Base-by-base conservation (phyloP, 495 filamentous ascomycete genomes). In the Neurospora sp. region DNA sequence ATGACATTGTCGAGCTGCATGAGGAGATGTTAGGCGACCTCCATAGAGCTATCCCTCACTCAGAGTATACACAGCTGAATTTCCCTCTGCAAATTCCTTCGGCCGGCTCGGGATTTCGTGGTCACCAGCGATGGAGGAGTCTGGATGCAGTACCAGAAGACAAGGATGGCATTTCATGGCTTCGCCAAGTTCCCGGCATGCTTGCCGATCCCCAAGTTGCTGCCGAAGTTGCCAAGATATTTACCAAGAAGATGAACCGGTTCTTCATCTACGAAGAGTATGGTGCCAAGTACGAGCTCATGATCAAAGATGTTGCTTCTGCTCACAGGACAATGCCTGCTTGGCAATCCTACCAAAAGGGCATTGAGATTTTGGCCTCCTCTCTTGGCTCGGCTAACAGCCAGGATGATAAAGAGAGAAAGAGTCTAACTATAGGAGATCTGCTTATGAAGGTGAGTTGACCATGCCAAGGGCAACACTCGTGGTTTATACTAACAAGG, bases 201-300 rank as follows among this genome's bases (percentile, higher is more conserved):
- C 81, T 87, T 35, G 89, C 92, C 61, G 91, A 93, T 69, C 90
- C 94, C 42, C 83, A 85, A 48, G 88, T 92, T 76, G 92, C 89
- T 16, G 87, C 90, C 14, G 86, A 91, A 68, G 91, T 97, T 76
- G 93, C 93, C 8, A 89, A 86, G 72, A 86, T 94, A 16, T 94
- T 99, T 79, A 87, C 87, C 35, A 90, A 87, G 75, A 87, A 91
- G 94, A 90, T 95, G 78, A 86, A 88, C 70, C 90, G 91, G 0
- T 96, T 98, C 79, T 91, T 91, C 78, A 84, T 88, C 35, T 98
- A 98, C 79, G 92, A 95, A 79, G 91, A 94, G 72, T 98, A 96
- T 75, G 92, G 91, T 39, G 90, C 90, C 69, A 94, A 93, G 79
- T 97, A 94, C 82, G 92, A 97, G 75, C 79, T 92, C 70, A 90